Evolutionary conservation across 148 eudicot genomes (phyloP).

Genomic region (Rhododendron williamsianum): DNA sequence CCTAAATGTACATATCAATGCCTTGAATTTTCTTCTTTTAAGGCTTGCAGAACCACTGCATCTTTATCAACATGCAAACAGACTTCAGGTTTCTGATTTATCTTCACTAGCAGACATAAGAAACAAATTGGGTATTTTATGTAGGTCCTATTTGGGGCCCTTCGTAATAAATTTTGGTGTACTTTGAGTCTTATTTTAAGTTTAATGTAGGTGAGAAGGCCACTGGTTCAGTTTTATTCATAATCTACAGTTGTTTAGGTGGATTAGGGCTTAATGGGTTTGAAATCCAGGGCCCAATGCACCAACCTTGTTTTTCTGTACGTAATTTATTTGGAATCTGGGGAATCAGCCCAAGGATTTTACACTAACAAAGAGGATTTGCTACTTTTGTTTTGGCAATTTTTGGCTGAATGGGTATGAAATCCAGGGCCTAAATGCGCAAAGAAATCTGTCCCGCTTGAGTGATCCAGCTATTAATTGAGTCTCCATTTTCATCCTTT

Average conservation of each 20-base stretch:
- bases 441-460: neutral
- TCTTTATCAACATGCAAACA: neutral
- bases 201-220: neutral
- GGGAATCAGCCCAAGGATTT: conserved; percentile 1
- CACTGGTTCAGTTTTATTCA: neutral
- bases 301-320: neutral
- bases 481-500: neutral
- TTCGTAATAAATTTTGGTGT: neutral
- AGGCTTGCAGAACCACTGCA: neutral
- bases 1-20: neutral
- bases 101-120: neutral
- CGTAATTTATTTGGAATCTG: neutral
- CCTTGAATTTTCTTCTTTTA: neutral
- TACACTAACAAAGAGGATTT: neutral
- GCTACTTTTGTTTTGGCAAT: neutral
- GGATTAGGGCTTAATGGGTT: neutral
- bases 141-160: neutral
- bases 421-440: neutral
- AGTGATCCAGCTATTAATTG: neutral
- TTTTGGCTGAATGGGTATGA: neutral
- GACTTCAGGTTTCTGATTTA: neutral
- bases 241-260: neutral
- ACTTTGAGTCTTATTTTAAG: neutral
- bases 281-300: neutral
- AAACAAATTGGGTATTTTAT: neutral